Base-by-base conservation (phyloP, 176 grass and related monocot genomes). In the Rhynchospora breviuscula region DNA sequence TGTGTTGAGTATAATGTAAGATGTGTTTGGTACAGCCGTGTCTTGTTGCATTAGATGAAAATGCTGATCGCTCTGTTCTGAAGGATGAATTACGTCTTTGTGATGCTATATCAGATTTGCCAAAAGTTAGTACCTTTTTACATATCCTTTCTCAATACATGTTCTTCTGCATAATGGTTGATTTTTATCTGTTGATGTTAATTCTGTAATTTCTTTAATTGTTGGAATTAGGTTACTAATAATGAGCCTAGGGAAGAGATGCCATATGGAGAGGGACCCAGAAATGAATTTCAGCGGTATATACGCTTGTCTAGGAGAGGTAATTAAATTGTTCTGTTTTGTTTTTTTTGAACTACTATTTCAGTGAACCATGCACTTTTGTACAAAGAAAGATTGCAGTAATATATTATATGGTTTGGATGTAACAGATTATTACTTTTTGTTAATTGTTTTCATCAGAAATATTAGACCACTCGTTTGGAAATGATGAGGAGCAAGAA, bases 11-110 rank as follows among this genome's bases (percentile, higher is more conserved):
- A 53, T 15, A 48, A 18, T 18, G 8, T 82, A 67, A 82, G 3
- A 40, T 40, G 52, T 63, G 43, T 74, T 84, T 86, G 54, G 81
- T 90, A 63, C 86, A 98, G 93, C 84, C 87, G 88, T 84, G 83
- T 47, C 79, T 95, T 62, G 96, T 98, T 33, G 96, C 96, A 13
- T 98, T 93, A 57, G 91, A 98, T 44, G 96, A 90, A 71, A 91
- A 51, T 82, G 61, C 85, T 0, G 83, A 95, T 9, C 78, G 58
- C 7, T 89, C 85, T 2, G 2, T 59, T 1, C 78, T 98, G 67
- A 89, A 91, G 21, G 75, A 83, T 4, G 93, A 90, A 2, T 43
- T 98, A 48, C 62, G 88, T 49, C 91, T 95, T 48, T 82, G 81
- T 23, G 96, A 95, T 79, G 96, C 93, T 1, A 89, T 98, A 70